Base-by-base conservation (phyloP, 805 yeast species). In the Yarrowia sp. region DNA sequence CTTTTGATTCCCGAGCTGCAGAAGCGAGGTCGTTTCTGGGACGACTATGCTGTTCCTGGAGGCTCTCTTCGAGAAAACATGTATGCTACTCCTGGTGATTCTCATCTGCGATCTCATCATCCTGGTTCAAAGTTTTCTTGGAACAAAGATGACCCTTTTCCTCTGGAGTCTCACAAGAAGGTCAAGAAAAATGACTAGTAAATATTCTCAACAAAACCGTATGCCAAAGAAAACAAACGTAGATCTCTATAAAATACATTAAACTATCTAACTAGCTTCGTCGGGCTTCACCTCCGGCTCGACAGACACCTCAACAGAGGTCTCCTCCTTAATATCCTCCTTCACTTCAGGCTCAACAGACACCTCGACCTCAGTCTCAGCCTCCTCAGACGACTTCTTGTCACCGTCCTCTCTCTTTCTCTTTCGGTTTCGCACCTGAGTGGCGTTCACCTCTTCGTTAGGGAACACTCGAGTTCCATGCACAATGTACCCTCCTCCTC, bases 401-500 rank as follows among this genome's bases (percentile, higher is more conserved):
- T 58, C 51, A 15, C 47, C 61, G n/a, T 58, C 51, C 13, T 58
- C 51, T 4, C 64, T 39, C 51, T 43, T 44, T 42, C 64, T 17
- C 64, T 58, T 58, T 33, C 43, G 10, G 35, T 44, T 44, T 32
- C 45, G 47, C n/a, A 58, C 64, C 61, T 55, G 61, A 8, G 64
- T 58, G 15, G 64, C 64, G 33, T 58, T 43, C 35, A 58, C 64
- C 51, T 43, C 42, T n/a, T 43, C 51, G 50, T 43, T 58, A 17
- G 97, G 97, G 63, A 85, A 77, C 0, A 95, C 98, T 57, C 89
- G 81, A 14, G 89, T 83, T 3, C 93, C 96, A 79, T 86, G 83
- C 69, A 92, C 78, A 2, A 95, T 74, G 74, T 85, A 93, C 0
- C 99, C 99, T 38, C 98, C 98, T 66, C 88, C 92, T 7, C 96